Evolutionary conservation across 805 yeast species (phyloP), one percentile per base, ranked within the genome.

Genomic region (Zygotorulaspora sp.): DNA sequence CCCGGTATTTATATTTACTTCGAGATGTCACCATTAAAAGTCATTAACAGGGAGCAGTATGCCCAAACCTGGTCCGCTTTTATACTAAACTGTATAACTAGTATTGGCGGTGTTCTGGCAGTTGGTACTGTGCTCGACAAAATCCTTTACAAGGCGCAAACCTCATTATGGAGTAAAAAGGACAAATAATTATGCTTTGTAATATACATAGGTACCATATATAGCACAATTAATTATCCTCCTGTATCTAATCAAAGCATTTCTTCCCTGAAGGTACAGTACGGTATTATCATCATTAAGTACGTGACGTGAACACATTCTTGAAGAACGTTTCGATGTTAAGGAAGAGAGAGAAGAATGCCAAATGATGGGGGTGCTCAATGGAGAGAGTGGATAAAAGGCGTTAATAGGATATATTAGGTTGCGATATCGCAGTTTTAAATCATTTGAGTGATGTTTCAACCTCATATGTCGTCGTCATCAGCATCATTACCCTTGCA

Each of bases 1-100:
- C 97, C 98, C 0, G 96, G 97, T 4, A 72, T 88, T 3, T 86
- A 79, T 61, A 77, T 92, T 66, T 70, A 80, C 52, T 89, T 89
- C 64, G 97, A 92, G 54, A 88, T 92, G 61, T 80, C 95, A 40
- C 96, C 97, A 8, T 70, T 92, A 69, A 87, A 88, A 58, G 88
- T 92, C 35, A 84, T 89, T 54, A 87, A 90, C 64, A 72, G 77
- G 41, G 94, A 92, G 61, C 79, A 65, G 32, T 70, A 69, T 41
- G 58, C 61, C 12, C 82, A 80, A 57, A 73, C 92, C 2, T 83
- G 92, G 80, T 80, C 89, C 20, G 84, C 88, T 1, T 88, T 89
- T 57, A 53, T 87, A 17, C 66, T 88, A 42, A 87, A 89, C 23
- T 85, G 84, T 18, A 77, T 92, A 48, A 83, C 96, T 39, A 86